Evolutionary conservation across 805 yeast genomes (phyloP), one percentile per base, ranked within the genome.

Genomic region (Candida fluviatilis): DNA sequence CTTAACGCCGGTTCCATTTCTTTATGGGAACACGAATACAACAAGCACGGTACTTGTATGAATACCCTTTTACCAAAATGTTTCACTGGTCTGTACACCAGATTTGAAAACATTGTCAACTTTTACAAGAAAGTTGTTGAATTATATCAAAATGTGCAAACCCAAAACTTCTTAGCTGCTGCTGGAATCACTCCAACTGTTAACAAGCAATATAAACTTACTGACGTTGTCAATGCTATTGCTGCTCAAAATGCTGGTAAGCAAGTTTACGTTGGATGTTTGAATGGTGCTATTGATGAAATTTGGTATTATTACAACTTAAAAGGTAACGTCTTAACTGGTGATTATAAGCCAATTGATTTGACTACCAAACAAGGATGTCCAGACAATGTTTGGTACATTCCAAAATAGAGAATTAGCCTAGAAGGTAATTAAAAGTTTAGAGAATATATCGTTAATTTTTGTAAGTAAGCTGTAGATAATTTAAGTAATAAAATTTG

Each of bases 291-390:
- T 42, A 62, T 82, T 38, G 78, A 75, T 48, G 85, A 82, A 57
- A 65, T 82, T 30, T 90, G 96, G 96, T 90, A 90, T 62, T 87
- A 75, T 65, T 85, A 84, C 66, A 72, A 80, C 44, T 67, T 89
- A 40, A 69, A 74, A 50, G 97, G 97, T 2, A 78, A 90, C 3
- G 71, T 88, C 1, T 66, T 78, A 39, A 67, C 70, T 34, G 95
- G 90, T 35, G 63, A 75, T 14, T 64, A 82, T 55, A 56, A 66
- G 16, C 80, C 82, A 17, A 78, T 84, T 35, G 86, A 84, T 36
- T 56, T 83, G 2, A 51, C 79, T 40, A 54, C 73, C 18, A 61
- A 68, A 16, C 66, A 84, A 4, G 71, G 75, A 36, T 91, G 98
- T 60, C 88, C 89, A 3, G 72, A 63, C 1, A 48, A 61, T 4